phyloP scores from a whole-genome alignment of 129 eudicot genomes.

The Helianthus tuberosus region DNA sequence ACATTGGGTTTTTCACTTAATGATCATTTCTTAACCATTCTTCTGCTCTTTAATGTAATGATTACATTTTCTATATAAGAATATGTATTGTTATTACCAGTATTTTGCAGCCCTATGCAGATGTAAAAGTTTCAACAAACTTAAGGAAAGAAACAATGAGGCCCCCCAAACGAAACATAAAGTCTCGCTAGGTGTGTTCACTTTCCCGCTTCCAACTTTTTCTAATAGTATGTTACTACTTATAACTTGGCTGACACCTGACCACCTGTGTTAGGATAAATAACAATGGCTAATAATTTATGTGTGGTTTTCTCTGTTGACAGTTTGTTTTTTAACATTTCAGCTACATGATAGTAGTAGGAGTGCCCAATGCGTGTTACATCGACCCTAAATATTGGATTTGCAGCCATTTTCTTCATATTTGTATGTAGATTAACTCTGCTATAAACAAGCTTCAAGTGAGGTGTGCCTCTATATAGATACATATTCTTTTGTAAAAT shows the following conservation, averaged over 20 bases:
- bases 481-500: not conserved
- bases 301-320: not conserved
- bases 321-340: conserved; percentile 10
- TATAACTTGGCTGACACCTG: not conserved
- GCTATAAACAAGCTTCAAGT: conserved; percentile 19
- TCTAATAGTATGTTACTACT: not conserved
- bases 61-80: not conserved
- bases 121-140: conserved; percentile 46
- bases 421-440: conserved; percentile 18
- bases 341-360: conserved; percentile 15
- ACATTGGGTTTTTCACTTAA: not conserved
- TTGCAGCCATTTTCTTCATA: conserved; percentile 10
- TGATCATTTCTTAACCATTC: not conserved
- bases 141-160: conserved; percentile 53
- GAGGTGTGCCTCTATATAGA: not conserved
- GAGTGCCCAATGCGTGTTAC: conserved; percentile 12
- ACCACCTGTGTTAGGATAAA: too few relatives aligned
- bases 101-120: conserved; percentile 45
- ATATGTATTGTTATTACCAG: not conserved
- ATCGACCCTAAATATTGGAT: conserved; percentile 20
- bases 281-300: too few relatives aligned
- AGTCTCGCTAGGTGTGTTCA: conserved; percentile 44
- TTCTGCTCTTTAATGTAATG: not conserved
- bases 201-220: conserved; percentile 1
- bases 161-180: conserved; percentile 52